Percentiles rank a stretch among this genome's conserved stretches.
Conservation (phyloP, 306 rosid species). For the Cicer judaicum region DNA sequence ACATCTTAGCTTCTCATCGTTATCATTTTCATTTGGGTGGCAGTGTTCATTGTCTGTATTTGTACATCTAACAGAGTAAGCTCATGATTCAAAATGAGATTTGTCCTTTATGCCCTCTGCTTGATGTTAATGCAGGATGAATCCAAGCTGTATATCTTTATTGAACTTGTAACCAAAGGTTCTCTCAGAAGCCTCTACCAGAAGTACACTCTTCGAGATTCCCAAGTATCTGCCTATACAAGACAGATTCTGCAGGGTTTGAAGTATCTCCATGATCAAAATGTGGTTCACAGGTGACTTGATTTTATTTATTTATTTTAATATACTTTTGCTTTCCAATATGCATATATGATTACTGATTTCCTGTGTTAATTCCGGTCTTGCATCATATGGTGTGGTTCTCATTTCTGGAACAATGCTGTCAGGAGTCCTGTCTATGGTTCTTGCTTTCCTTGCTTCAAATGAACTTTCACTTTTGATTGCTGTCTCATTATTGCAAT, state of each 20-base stretch:
- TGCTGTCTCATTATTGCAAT: conserved; percentile 8
- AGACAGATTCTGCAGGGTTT: conserved; percentile 90
- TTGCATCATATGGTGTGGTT: conserved; percentile 26
- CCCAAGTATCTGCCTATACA: conserved; percentile 86
- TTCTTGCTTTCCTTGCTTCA: conserved; percentile 39
- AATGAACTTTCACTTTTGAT: conserved; percentile 24
- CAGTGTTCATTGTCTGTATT: conserved; percentile 1
- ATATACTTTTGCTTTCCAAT: conserved; percentile 13
- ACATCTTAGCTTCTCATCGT: neutral
- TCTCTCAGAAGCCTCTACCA: conserved; percentile 78
- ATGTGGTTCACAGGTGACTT: conserved; percentile 88
- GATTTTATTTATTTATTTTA: conserved; percentile 5
- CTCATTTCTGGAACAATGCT: conserved; percentile 15
- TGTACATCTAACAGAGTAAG: conserved; percentile 31
- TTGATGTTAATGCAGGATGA: conserved; percentile 66
- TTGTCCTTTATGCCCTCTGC: conserved; percentile 37
- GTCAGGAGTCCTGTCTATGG: conserved; percentile 30
- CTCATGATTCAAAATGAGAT: conserved; percentile 27
- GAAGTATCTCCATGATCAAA: conserved; percentile 90
- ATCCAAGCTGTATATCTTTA: conserved; percentile 82
- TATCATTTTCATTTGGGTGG: neutral
- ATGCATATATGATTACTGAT: conserved; percentile 11
- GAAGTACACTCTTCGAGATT: conserved; percentile 67
- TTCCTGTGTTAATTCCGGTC: conserved; percentile 25
- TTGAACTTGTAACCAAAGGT: conserved; percentile 89